Evolutionary conservation across 2,329 filamentous ascomycete species (phyloP), one percentile per base, ranked within the genome.

Genomic region (Fusarium napiforme): DNA sequence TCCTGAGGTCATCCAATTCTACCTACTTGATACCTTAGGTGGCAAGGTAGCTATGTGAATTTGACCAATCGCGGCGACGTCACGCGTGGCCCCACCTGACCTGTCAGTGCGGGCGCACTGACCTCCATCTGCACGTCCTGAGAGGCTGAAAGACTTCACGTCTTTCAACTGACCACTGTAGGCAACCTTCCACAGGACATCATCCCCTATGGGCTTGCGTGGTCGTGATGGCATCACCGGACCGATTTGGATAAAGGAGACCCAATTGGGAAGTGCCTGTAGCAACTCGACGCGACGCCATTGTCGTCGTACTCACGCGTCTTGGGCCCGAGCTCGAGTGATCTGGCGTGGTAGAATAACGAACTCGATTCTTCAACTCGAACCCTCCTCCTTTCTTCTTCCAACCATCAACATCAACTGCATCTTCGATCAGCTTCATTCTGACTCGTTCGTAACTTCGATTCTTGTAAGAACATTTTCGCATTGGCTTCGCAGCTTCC

Each of bases 171-270:
- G 36, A 42, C 58, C 58, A 57, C 46, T 53, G n/a, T 39, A 66
- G 49, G 50, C 21, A 53, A 49, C 30, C 43, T 55, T 43, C 37
- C 46, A 55, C 60, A 49, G 65, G 47, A 67, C 60, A 34, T 47
- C 58, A 55, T 47, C 42, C 50, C 47, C 56, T 53, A 34, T 46
- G 30, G 53, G 60, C 32, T 68, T 39, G 40, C 37, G 39, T 42
- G 42, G 39, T 50, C 66, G 37, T 55, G 52, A 74, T 74, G 72
- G 57, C 64, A 58, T 74, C 72, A 57, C 32, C 46, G 26, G 18
- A 43, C 18, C 37, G 43, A 59, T 55, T 53, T 39, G 30, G 42
- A 65, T 69, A 69, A 50, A 26, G 26, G 43, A 58, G 19, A 16
- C 42, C 40, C 40, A 39, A 65, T 49, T 36, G 23, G 59, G 57